These are phyloP conservation scores for Blastobotrys robertii DNA, from an alignment of 805 yeast species.

Conservation along the genomic window DNA sequence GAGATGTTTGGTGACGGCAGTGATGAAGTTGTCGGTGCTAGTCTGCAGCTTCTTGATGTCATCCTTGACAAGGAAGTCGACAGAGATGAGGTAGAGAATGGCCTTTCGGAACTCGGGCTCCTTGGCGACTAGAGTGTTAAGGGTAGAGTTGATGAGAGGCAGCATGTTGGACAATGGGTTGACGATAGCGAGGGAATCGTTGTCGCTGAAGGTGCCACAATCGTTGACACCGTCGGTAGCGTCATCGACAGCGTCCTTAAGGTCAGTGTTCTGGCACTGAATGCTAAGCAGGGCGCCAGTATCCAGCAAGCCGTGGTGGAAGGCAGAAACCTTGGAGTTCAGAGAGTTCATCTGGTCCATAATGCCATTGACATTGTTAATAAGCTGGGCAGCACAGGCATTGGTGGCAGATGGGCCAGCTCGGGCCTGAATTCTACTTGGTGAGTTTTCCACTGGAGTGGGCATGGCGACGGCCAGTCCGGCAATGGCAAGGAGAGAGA, in stretches of 20 bases:
- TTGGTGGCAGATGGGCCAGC: too few relatives aligned
- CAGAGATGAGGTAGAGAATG: conserved; percentile 5
- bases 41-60: conserved; percentile 5
- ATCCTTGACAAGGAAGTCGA: conserved; percentile 6
- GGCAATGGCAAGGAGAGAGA: too few relatives aligned
- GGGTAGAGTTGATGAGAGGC: conserved; percentile 7
- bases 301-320: background rate
- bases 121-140: conserved; percentile 6
- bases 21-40: conserved; percentile 3
- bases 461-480: too few relatives aligned
- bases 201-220: background rate
- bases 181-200: conserved; percentile 3
- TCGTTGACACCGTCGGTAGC: background rate
- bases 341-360: background rate
- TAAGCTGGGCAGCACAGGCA: too few relatives aligned
- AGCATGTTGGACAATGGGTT: conserved; percentile 2
- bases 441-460: too few relatives aligned
- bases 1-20: conserved; percentile 5
- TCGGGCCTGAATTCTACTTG: too few relatives aligned
- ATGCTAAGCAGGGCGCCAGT: background rate
- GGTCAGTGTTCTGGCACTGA: background rate
- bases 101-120: conserved; percentile 9
- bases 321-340: background rate
- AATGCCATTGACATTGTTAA: background rate
- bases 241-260: background rate